Conservation (phyloP, 2,329 filamentous ascomycete species). For the Penicillium griseofulvum region DNA sequence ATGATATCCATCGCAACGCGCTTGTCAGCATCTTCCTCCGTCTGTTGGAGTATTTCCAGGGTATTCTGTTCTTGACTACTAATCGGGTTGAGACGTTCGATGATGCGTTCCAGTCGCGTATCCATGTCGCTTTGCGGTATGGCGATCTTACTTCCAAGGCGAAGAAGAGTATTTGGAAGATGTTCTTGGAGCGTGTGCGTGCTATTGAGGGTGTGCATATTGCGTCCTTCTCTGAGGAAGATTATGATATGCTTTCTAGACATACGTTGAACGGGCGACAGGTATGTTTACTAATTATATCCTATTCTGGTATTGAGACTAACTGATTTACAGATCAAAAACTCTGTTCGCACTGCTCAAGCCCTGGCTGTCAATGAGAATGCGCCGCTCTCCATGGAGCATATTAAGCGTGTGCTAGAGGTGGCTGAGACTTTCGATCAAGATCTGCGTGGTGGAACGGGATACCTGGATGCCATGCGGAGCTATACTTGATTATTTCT, state of each 20-base stretch:
- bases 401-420: conserved; percentile 79
- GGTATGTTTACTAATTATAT: conserved; percentile 40
- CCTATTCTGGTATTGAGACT: background rate
- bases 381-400: conserved; percentile 69
- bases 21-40: conserved; percentile 85
- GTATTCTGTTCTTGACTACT: conserved; percentile 84
- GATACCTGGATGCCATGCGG: conserved; percentile 80
- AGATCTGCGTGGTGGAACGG: conserved; percentile 76
- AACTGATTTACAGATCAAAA: conserved; percentile 68
- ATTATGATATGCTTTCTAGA: conserved; percentile 65
- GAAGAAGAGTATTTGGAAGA: conserved; percentile 75
- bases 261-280: conserved; percentile 68
- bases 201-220: conserved; percentile 60
- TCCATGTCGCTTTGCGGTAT: conserved; percentile 81
- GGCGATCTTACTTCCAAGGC: conserved; percentile 70
- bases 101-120: conserved; percentile 83
- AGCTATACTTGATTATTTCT: conserved; percentile 56
- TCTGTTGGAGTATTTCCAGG: conserved; percentile 86
- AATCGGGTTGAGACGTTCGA: conserved; percentile 86
- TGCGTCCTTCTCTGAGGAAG: conserved; percentile 53
- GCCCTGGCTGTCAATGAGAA: conserved; percentile 75
- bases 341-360: conserved; percentile 78
- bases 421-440: conserved; percentile 79
- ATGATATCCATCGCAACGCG: conserved; percentile 80
- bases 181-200: conserved; percentile 73